Evolutionary conservation across 139 green algal genomes (phyloP).

Genomic region (Chlamydomonas eustigma): DNA sequence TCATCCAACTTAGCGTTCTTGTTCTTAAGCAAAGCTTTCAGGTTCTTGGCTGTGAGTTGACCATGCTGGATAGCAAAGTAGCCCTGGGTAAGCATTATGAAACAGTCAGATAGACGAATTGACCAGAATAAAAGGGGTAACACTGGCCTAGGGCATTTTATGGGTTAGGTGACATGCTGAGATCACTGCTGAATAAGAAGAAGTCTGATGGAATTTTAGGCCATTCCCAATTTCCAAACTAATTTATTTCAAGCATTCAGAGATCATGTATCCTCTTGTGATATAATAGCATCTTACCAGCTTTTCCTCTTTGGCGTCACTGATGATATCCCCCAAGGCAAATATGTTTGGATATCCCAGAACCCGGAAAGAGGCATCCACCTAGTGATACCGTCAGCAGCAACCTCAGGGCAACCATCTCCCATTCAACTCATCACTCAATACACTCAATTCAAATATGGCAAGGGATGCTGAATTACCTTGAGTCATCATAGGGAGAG

Average conservation of each 20-base stretch:
- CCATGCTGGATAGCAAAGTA: not conserved
- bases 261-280: not conserved
- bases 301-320: slow-evolving; percentile 2
- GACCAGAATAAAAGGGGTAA: not conserved
- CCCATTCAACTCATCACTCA: not conserved
- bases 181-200: not conserved
- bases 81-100: not conserved
- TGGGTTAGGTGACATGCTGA: not conserved
- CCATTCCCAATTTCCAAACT: not conserved
- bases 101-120: too few relatives aligned
- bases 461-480: not conserved
- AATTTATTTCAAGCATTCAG: not conserved
- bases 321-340: not conserved
- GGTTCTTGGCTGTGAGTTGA: slow-evolving; percentile 3
- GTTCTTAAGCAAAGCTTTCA: not conserved
- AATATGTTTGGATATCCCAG: not conserved
- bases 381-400: not conserved
- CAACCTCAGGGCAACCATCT: not conserved
- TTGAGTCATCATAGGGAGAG: too few relatives aligned
- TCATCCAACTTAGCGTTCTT: not conserved
- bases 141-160: not conserved
- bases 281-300: not conserved
- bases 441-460: not conserved
- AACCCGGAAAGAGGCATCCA: not conserved
- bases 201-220: not conserved